A percentile compares a stretch with the other conserved stretches of the same genome.
Evolutionary conservation across 129 eudicot species (phyloP).

Genomic region (Pulicaria dysenterica): DNA sequence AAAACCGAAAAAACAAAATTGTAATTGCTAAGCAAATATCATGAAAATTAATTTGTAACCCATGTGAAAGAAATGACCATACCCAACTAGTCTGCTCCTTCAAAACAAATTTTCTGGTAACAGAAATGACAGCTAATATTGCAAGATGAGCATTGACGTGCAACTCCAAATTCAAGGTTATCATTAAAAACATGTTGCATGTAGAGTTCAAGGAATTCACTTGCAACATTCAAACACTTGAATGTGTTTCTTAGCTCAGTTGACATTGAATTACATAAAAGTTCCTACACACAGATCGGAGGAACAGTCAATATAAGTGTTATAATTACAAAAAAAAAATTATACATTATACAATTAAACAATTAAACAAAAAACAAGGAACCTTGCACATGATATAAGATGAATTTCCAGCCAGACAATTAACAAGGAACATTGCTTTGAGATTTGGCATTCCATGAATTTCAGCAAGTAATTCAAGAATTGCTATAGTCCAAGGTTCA

Average conservation of each 20-base stretch:
- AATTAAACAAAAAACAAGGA: not conserved
- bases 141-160: too few species aligned
- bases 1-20: too few species aligned
- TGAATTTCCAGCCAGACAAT: slow-evolving; percentile 57
- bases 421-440: slow-evolving; percentile 70
- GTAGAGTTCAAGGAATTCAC: slow-evolving; percentile 47
- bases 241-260: slow-evolving; percentile 49
- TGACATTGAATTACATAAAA: slow-evolving; percentile 48
- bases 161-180: slow-evolving; percentile 71
- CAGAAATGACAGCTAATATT: too few species aligned
- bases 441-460: slow-evolving; percentile 65
- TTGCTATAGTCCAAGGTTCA: slow-evolving; percentile 80
- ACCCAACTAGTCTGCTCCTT: too few species aligned
- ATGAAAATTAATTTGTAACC: not conserved
- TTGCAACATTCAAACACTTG: slow-evolving; percentile 36
- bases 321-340: too few species aligned
- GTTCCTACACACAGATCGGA: slow-evolving; percentile 52
- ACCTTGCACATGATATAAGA: slow-evolving; percentile 80
- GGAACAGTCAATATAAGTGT: not conserved
- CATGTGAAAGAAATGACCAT: not conserved
- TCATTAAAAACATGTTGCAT: slow-evolving; percentile 47
- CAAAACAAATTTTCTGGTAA: too few species aligned
- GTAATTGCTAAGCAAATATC: too few species aligned
- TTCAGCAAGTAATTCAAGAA: slow-evolving; percentile 66
- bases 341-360: not conserved